A percentile compares a stretch with the other conserved stretches of the same genome.
Evolutionary conservation across 352 stramenopile genomes (phyloP).

Genomic region (Phytophthora brassicae): DNA sequence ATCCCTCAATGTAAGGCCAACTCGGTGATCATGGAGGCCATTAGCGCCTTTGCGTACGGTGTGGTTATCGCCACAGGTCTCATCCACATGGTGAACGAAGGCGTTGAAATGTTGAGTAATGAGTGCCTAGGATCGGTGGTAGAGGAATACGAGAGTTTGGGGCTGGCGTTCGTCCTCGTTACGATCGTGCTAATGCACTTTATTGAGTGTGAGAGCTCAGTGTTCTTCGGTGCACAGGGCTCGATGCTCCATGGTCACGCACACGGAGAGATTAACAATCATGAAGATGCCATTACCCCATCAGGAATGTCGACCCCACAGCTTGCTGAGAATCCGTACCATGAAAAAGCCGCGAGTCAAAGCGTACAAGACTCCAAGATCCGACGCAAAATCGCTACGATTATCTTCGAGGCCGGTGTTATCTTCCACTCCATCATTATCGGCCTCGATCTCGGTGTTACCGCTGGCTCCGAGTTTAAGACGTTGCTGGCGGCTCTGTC

Average conservation of each 20-base stretch:
- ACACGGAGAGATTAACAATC: slow-evolving; percentile 17
- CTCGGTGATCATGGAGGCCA: slow-evolving; percentile 50
- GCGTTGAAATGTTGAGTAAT: slow-evolving; percentile 55
- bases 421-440: slow-evolving; percentile 76
- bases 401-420: slow-evolving; percentile 60
- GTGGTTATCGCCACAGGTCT: slow-evolving; percentile 59
- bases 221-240: slow-evolving; percentile 45
- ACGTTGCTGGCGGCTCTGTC: slow-evolving; percentile 62
- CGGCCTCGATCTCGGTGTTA: slow-evolving; percentile 60
- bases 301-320: slow-evolving; percentile 15
- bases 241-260: slow-evolving; percentile 35
- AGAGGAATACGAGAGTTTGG: slow-evolving; percentile 54
- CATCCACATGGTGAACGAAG: slow-evolving; percentile 77
- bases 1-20: slow-evolving; percentile 37
- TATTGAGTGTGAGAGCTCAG: slow-evolving; percentile 61
- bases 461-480: slow-evolving; percentile 48
- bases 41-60: slow-evolving; percentile 64
- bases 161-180: slow-evolving; percentile 56
- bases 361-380: slow-evolving; percentile 12
- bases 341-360: slow-evolving; percentile 14
- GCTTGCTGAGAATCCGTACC: slow-evolving; percentile 20
- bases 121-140: slow-evolving; percentile 53
- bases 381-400: slow-evolving; percentile 43
- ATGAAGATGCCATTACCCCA: slow-evolving; percentile 21
- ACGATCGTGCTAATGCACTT: slow-evolving; percentile 69